Percentiles rank a stretch among this genome's conserved stretches.
Conservation (phyloP, 495 filamentous ascomycete species). For the Tuber magnatum region DNA sequence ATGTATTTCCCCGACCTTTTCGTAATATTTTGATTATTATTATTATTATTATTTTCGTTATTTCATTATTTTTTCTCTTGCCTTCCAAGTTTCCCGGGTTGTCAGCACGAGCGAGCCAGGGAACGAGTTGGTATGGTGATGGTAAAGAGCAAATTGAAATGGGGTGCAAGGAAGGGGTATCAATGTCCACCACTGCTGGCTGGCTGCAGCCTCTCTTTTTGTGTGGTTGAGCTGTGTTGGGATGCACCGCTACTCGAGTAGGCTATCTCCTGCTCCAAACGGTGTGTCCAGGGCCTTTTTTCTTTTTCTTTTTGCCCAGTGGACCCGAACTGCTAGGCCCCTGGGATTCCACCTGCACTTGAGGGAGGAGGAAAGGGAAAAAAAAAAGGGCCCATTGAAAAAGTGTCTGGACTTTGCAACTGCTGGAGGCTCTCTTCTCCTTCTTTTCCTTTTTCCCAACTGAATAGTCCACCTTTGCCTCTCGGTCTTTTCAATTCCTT, state of each 20-base stretch:
- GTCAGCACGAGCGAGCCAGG: neutral
- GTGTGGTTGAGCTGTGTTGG: constrained; percentile 36
- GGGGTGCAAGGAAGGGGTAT: constrained; percentile 31
- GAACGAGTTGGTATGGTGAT: constrained; percentile 15
- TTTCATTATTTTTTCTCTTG: constrained; percentile 16
- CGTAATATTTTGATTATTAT: constrained; percentile 20
- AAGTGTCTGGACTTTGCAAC: constrained; percentile 23
- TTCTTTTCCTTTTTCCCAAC: constrained; percentile 31
- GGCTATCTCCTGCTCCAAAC: neutral
- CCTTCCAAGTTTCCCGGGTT: neutral
- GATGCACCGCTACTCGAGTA: constrained; percentile 31
- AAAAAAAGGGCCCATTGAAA: constrained; percentile 28
- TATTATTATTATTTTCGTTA: constrained; percentile 16
- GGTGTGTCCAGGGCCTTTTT: constrained; percentile 29
- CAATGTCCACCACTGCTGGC: constrained; percentile 18
- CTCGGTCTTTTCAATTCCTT: constrained; percentile 38
- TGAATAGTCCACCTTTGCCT: constrained; percentile 36
- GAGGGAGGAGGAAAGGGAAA: neutral
- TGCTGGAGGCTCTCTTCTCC: constrained; percentile 33
- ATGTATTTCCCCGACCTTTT: neutral
- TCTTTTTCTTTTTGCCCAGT: constrained; percentile 13
- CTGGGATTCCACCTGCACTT: constrained; percentile 2
- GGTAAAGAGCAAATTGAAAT: constrained; percentile 31
- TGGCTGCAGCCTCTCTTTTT: constrained; percentile 18
- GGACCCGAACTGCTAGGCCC: constrained; percentile 1